Evolutionary conservation across 2,329 filamentous ascomycete genomes (phyloP).

Genomic region (Diaporthe amygdali): DNA sequence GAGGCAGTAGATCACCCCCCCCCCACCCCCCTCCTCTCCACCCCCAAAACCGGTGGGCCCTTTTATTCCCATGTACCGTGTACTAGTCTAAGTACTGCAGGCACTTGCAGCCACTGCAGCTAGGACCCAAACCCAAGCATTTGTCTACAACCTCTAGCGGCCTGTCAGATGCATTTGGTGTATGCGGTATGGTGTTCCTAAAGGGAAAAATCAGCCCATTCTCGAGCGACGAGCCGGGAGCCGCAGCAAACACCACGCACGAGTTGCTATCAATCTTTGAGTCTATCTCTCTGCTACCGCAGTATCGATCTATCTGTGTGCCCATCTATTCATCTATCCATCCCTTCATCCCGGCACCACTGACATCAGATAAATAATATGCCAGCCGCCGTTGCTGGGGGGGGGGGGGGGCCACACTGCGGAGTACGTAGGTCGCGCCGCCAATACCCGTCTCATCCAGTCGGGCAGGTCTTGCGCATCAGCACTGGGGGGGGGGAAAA

Average conservation of each 20-base stretch:
- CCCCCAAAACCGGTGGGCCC: too few species aligned
- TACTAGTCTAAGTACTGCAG: too few species aligned
- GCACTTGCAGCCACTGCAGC: too few species aligned
- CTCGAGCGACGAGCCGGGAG: background rate
- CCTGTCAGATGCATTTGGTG: background rate
- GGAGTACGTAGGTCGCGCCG: too few species aligned
- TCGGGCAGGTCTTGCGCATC: background rate
- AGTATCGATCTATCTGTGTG: background rate
- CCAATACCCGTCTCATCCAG: background rate
- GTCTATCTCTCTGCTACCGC: background rate
- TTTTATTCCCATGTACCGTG: too few species aligned
- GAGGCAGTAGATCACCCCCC: background rate
- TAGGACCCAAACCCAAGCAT: too few species aligned
- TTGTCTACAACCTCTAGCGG: background rate
- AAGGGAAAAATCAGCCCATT: background rate
- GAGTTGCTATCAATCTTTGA: too few species aligned
- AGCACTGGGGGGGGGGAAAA: too few species aligned
- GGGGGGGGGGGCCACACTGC: background rate
- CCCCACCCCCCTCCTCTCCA: background rate
- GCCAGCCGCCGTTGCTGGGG: background rate
- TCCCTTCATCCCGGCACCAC: background rate
- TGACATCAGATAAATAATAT: background rate
- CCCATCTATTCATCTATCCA: background rate
- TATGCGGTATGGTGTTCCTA: background rate
- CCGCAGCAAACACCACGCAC: background rate